Percentiles rank a stretch among this genome's conserved stretches.
These are phyloP conservation scores for Flaveria floridana DNA, from an alignment of 140 eudicot species.

Conservation along the genomic window DNA sequence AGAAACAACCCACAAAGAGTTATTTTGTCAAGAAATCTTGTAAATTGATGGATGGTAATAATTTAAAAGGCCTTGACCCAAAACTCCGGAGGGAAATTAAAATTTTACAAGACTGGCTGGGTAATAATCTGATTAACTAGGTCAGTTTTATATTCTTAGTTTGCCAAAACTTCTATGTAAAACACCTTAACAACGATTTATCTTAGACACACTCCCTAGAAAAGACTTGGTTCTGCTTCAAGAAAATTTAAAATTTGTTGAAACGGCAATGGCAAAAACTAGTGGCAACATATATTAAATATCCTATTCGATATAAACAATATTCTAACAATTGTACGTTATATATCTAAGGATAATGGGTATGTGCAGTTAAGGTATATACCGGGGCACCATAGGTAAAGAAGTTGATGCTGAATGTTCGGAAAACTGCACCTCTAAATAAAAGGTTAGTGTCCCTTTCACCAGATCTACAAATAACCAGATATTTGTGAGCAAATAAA, in stretches of 20 bases:
- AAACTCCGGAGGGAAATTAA: neutral
- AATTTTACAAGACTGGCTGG: neutral
- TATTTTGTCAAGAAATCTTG: conserved; percentile 9
- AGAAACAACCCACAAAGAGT: neutral
- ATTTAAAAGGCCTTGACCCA: neutral
- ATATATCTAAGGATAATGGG: conserved; percentile 18
- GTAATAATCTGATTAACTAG: neutral
- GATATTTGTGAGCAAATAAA: conserved; percentile 3
- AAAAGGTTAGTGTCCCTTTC: conserved; percentile 82
- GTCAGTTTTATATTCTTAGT: neutral
- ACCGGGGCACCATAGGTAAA: conserved; percentile 99
- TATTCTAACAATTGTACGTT: conserved; percentile 10
- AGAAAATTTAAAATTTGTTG: conserved; percentile 7
- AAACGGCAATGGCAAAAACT: conserved; percentile 23
- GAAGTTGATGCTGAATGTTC: conserved; percentile 90
- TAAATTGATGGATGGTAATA: neutral
- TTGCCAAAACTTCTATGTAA: neutral
- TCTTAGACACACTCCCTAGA: neutral
- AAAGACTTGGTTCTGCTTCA: conserved; percentile 8
- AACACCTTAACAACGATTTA: neutral
- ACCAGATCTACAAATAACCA: conserved; percentile 67
- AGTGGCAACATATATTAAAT: conserved; percentile 14
- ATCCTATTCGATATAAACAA: conserved; percentile 13
- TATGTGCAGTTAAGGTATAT: conserved; percentile 39
- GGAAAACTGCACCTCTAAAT: conserved; percentile 78